A percentile compares a stretch with the other conserved stretches of the same genome.
phyloP scores from a whole-genome alignment of 176 grass and related monocot species.

The Lolium rigidum region DNA sequence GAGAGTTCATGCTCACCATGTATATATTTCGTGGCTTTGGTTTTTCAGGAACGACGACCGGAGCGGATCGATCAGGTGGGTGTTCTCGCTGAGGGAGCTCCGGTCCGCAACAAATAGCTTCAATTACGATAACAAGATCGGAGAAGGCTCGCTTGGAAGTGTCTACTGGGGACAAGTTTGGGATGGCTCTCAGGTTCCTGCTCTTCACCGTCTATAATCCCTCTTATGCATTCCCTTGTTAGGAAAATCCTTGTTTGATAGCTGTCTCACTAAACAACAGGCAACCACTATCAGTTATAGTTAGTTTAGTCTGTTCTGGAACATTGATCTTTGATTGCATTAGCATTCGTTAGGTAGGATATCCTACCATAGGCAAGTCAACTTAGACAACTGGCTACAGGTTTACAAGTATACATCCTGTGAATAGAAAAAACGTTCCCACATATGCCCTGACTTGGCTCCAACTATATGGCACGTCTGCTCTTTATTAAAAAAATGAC shows the following conservation, averaged over 20 bases:
- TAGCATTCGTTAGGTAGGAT: conserved; percentile 45
- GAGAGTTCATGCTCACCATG: conserved; percentile 11
- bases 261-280: conserved; percentile 33
- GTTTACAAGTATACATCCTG: conserved; percentile 41
- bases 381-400: conserved; percentile 44
- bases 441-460: conserved; percentile 41
- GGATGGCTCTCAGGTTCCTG: conserved; percentile 81
- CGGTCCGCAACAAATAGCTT: conserved; percentile 82
- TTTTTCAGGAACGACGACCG: conserved; percentile 54
- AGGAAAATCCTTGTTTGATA: conserved; percentile 18
- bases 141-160: conserved; percentile 69
- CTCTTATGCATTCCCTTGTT: conserved; percentile 14
- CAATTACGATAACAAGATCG: conserved; percentile 90
- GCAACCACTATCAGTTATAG: conserved; percentile 1
- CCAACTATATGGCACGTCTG: conserved; percentile 33
- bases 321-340: conserved; percentile 54
- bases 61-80: conserved; percentile 57
- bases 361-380: conserved; percentile 42
- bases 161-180: conserved; percentile 93
- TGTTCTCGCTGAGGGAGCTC: conserved; percentile 77
- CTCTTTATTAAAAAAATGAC: conserved; percentile 16
- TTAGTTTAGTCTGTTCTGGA: conserved; percentile 12
- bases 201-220: conserved; percentile 12
- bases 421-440: conserved; percentile 19
- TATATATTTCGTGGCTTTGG: neutral